A percentile compares a stretch with the other conserved stretches of the same genome.
phyloP scores from a whole-genome alignment of 805 yeast genomes.

The Kluyveromyces aestuarii region DNA sequence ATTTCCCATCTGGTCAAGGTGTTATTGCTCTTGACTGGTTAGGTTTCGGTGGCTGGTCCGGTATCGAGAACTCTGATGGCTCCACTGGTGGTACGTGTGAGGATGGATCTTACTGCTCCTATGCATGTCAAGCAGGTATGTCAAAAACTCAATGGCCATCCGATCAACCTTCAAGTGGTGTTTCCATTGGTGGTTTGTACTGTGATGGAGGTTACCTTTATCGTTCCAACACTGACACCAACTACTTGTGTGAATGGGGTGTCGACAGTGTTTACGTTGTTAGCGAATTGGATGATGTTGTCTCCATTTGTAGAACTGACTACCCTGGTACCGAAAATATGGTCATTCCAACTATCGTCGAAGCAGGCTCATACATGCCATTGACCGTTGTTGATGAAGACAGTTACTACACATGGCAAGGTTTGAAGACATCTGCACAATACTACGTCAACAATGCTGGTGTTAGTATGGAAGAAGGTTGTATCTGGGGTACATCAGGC shows the following conservation, averaged over 20 bases:
- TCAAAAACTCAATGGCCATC: slow-evolving; percentile 98
- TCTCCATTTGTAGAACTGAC: slow-evolving; percentile 95
- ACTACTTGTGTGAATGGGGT: slow-evolving; percentile 87
- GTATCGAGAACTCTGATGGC: slow-evolving; percentile 32
- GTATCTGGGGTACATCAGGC: slow-evolving; percentile 83
- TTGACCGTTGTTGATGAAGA: slow-evolving; percentile 75
- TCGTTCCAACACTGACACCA: slow-evolving; percentile 61
- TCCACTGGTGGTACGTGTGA: slow-evolving; percentile 57
- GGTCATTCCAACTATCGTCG: slow-evolving; percentile 85
- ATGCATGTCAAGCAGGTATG: slow-evolving; percentile 98
- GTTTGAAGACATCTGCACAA: slow-evolving; percentile 82
- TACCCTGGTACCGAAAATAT: slow-evolving; percentile 99
- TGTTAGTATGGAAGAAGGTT: slow-evolving; percentile 80
- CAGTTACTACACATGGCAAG: slow-evolving; percentile 74
- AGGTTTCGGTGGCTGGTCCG: slow-evolving; percentile 43
- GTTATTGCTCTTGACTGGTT: slow-evolving; percentile 53
- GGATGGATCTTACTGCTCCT: slow-evolving; percentile 93
- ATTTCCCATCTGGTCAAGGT: slow-evolving; percentile 71
- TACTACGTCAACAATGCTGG: slow-evolving; percentile 97
- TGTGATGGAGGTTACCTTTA: slow-evolving; percentile 81
- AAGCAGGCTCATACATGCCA: slow-evolving; percentile 54
- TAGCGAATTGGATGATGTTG: slow-evolving; percentile 50
- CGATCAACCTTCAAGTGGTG: slow-evolving; percentile 78
- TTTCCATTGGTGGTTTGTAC: slow-evolving; percentile 85
- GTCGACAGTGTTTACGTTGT: slow-evolving; percentile 56